Percentiles rank a stretch among this genome's conserved stretches.
Conservation (phyloP, 768 basidiomycete species). For the Mycena leptocephala region DNA sequence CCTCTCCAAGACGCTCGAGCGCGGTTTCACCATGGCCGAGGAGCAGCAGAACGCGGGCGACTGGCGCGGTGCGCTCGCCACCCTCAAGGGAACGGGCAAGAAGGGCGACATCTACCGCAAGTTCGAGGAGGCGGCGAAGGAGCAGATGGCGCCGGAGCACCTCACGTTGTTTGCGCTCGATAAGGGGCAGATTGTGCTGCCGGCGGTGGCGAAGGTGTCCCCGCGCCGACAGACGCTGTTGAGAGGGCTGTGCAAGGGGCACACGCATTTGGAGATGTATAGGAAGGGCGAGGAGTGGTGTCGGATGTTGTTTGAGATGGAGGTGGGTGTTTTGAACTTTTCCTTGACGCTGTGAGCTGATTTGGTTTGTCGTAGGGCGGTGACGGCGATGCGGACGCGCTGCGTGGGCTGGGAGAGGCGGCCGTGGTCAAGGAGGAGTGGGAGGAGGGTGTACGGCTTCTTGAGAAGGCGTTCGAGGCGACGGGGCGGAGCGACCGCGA, state of each 20-base stretch:
- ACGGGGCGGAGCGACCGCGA: slow-evolving; percentile 84
- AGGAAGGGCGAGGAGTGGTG: slow-evolving; percentile 80
- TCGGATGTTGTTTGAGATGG: slow-evolving; percentile 76
- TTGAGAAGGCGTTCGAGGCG: slow-evolving; percentile 89
- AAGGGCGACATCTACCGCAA: slow-evolving; percentile 69
- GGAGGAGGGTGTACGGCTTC: slow-evolving; percentile 86
- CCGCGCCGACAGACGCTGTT: slow-evolving; percentile 77
- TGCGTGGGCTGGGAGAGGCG: slow-evolving; percentile 83
- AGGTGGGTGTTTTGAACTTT: slow-evolving; percentile 39
- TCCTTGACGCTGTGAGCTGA: neutral
- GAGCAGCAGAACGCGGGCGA: slow-evolving; percentile 76
- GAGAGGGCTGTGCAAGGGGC: slow-evolving; percentile 81
- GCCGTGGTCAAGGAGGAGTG: slow-evolving; percentile 84
- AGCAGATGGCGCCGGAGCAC: slow-evolving; percentile 43
- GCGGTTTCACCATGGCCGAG: slow-evolving; percentile 77
- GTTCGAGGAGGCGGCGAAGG: slow-evolving; percentile 78
- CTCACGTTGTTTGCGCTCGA: slow-evolving; percentile 39
- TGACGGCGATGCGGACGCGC: slow-evolving; percentile 82
- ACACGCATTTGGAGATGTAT: slow-evolving; percentile 72
- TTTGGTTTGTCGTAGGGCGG: slow-evolving; percentile 49
- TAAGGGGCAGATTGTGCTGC: slow-evolving; percentile 61
- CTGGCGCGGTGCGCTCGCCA: slow-evolving; percentile 78
- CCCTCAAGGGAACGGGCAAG: slow-evolving; percentile 62
- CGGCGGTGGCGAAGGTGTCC: slow-evolving; percentile 67
- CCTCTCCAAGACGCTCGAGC: slow-evolving; percentile 84